Conservation (phyloP, 345 rosid species). For the Chamaenerion angustifolium region DNA sequence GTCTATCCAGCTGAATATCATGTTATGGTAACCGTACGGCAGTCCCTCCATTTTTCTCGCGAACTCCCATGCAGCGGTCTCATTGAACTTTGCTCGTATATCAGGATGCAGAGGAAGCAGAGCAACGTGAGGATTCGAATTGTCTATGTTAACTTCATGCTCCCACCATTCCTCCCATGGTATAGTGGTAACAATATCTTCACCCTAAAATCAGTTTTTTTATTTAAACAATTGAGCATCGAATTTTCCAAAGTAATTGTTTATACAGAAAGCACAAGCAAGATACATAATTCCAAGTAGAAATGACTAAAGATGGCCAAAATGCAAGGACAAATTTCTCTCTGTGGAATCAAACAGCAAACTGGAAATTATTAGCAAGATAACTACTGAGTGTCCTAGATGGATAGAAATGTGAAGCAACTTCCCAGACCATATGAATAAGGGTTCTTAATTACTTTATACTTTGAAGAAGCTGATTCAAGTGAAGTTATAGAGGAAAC, state of each 20-base stretch:
- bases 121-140: slow-evolving; percentile 83
- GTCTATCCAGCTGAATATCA: slow-evolving; percentile 99
- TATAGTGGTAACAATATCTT: slow-evolving; percentile 62
- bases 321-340: no score
- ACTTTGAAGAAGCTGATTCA: no score
- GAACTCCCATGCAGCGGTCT: slow-evolving; percentile 96
- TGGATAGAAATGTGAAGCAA: no score
- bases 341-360: no score
- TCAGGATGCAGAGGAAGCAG: slow-evolving; percentile 89
- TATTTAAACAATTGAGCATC: neutral
- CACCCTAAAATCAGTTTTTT: slow-evolving; percentile 39
- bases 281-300: neutral
- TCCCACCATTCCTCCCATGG: slow-evolving; percentile 99
- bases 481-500: no score
- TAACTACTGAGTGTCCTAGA: no score
- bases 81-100: slow-evolving; percentile 72
- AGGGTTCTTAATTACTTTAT: no score
- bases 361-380: no score
- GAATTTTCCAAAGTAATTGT: neutral
- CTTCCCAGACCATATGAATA: no score
- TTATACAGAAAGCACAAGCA: neutral
- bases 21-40: slow-evolving; percentile 94
- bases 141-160: slow-evolving; percentile 78
- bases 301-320: neutral
- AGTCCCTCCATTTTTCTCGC: slow-evolving; percentile 72